Percentiles rank a stretch among this genome's conserved stretches.
Conservation (phyloP, 495 filamentous ascomycete species). For the Hypoxylon fragiforme region DNA sequence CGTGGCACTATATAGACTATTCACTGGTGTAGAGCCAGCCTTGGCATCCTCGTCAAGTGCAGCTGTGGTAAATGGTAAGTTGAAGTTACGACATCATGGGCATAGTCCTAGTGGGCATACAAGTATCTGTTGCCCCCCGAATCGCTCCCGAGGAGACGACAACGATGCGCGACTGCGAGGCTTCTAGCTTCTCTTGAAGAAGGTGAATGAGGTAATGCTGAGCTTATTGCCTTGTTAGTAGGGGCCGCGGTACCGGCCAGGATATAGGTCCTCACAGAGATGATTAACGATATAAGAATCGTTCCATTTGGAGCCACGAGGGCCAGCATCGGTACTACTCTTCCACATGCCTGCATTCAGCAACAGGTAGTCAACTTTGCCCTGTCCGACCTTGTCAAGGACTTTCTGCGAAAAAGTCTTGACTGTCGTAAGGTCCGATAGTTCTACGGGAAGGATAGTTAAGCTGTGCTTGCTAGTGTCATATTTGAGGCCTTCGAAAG, state of each 20-base stretch:
- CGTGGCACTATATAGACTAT: slow-evolving; percentile 37
- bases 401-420: slow-evolving; percentile 44
- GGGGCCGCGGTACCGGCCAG: neutral
- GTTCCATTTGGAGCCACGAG: slow-evolving; percentile 44
- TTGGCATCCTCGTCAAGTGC: slow-evolving; percentile 40
- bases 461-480: slow-evolving; percentile 41
- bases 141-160: slow-evolving; percentile 47
- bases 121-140: slow-evolving; percentile 37
- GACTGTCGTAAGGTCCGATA: slow-evolving; percentile 40
- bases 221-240: slow-evolving; percentile 31
- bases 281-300: slow-evolving; percentile 49
- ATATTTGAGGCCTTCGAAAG: slow-evolving; percentile 41
- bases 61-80: slow-evolving; percentile 5
- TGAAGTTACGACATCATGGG: neutral
- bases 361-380: slow-evolving; percentile 45
- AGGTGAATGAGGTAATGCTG: slow-evolving; percentile 51
- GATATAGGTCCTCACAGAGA: slow-evolving; percentile 36
- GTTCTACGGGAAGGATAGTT: slow-evolving; percentile 47
- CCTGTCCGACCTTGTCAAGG: slow-evolving; percentile 41
- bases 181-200: slow-evolving; percentile 44
- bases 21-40: slow-evolving; percentile 31
- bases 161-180: slow-evolving; percentile 43
- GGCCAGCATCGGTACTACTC: slow-evolving; percentile 28
- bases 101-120: slow-evolving; percentile 21
- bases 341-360: slow-evolving; percentile 44